These are phyloP conservation scores for Corylus americana DNA, from an alignment of 306 rosid species.

Conservation along the genomic window DNA sequence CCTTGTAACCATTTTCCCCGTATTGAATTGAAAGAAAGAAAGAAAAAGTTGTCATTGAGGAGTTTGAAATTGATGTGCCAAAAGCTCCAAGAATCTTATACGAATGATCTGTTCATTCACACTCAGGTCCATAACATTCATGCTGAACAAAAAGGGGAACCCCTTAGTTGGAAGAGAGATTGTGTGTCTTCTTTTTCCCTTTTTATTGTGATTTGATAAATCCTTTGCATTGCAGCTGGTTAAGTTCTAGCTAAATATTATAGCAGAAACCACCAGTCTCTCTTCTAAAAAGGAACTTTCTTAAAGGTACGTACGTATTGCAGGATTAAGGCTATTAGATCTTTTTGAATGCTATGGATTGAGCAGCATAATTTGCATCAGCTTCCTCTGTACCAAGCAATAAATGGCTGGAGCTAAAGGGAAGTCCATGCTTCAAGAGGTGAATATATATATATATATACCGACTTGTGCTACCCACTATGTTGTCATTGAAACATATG, in stretches of 20 bases:
- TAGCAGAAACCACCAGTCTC: background rate
- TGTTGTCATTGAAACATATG: background rate
- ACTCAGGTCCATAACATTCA: constrained; percentile 21
- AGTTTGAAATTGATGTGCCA: constrained; percentile 22
- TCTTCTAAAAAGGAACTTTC: background rate
- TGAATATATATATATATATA: background rate
- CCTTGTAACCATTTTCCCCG: too few relatives aligned
- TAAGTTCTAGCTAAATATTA: background rate
- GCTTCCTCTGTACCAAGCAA: background rate
- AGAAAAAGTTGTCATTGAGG: background rate
- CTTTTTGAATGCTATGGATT: background rate
- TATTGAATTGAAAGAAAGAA: too few relatives aligned
- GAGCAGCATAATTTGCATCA: background rate
- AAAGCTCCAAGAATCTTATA: constrained; percentile 7
- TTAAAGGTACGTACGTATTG: background rate
- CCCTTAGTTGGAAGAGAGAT: constrained; percentile 5
- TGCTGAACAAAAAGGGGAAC: constrained; percentile 20
- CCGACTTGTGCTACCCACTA: background rate
- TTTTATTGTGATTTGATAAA: constrained; percentile 14
- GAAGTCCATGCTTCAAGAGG: constrained; percentile 38
- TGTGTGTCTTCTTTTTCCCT: constrained; percentile 13
- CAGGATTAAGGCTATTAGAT: background rate
- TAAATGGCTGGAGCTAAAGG: background rate
- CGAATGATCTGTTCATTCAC: constrained; percentile 14
- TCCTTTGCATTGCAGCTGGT: background rate